phyloP scores from a whole-genome alignment of 768 basidiomycete genomes.

The Mycena vitilis region DNA sequence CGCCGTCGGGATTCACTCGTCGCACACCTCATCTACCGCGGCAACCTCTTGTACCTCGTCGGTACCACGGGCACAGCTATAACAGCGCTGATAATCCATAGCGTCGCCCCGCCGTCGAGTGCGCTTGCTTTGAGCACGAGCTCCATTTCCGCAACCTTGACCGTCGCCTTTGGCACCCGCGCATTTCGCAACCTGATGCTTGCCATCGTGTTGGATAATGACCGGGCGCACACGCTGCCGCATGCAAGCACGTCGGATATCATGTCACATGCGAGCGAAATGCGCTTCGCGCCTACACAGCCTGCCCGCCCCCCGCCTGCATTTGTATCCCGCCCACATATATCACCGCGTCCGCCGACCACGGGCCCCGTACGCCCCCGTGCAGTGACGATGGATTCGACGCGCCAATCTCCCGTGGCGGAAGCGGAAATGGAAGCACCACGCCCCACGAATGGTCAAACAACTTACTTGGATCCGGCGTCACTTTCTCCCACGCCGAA shows the following conservation, averaged over 20 bases:
- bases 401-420: neutral
- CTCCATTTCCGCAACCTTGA: conserved; percentile 7
- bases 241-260: conserved; percentile 22
- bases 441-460: neutral
- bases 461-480: conserved; percentile 7
- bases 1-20: conserved; percentile 6
- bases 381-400: neutral
- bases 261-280: conserved; percentile 22
- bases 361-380: neutral
- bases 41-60: conserved; percentile 18
- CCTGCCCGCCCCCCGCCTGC: neutral
- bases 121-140: conserved; percentile 15
- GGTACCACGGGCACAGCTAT: conserved; percentile 14
- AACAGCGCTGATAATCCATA: conserved; percentile 13
- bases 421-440: neutral
- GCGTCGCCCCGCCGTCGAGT: conserved; percentile 15
- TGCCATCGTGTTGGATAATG: conserved; percentile 7
- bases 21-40: conserved; percentile 21
- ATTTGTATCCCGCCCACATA: neutral
- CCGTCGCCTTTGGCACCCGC: conserved; percentile 18
- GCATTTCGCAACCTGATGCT: conserved; percentile 32
- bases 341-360: neutral
- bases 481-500: conserved; percentile 23
- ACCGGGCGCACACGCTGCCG: neutral
- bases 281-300: conserved; percentile 13